Conservation (phyloP, 805 yeast species). For the Candida sanyiensis region DNA sequence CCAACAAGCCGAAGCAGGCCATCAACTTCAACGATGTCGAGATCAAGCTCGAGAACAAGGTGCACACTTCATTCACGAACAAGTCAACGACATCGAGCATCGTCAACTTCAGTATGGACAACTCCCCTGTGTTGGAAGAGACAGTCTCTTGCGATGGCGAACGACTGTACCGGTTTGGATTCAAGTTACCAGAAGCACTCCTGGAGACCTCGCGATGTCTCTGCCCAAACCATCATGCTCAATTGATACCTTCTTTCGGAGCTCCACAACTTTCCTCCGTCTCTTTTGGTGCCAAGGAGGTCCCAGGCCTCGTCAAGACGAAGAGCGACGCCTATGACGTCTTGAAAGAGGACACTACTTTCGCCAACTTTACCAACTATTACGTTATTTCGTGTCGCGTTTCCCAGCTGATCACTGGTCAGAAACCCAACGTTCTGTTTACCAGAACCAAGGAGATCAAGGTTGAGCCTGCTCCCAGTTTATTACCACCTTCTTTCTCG, state of each 20-base stretch:
- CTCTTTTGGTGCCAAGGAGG: constrained; percentile 14
- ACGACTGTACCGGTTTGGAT: constrained; percentile 9
- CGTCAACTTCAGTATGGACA: constrained; percentile 17
- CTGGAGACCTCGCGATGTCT: constrained; percentile 7
- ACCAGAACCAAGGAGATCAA: constrained; percentile 18
- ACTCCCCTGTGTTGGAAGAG: constrained; percentile 10
- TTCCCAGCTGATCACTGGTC: constrained; percentile 13
- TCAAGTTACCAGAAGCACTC: constrained; percentile 15
- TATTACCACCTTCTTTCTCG: constrained; percentile 11
- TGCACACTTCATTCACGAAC: constrained; percentile 7
- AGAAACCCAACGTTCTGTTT: constrained; percentile 16
- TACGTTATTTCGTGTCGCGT: constrained; percentile 15
- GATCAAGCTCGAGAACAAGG: constrained; percentile 16
- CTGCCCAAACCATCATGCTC: not conserved
- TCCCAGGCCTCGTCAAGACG: constrained; percentile 15
- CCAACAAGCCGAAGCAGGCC: constrained; percentile 8
- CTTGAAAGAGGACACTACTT: constrained; percentile 4
- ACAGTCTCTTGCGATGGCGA: constrained; percentile 5
- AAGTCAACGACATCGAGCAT: constrained; percentile 1
- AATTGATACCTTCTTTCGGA: constrained; percentile 15
- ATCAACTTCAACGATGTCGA: constrained; percentile 20
- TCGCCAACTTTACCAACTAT: constrained; percentile 12
- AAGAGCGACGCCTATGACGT: constrained; percentile 2
- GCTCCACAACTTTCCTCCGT: constrained; percentile 17
- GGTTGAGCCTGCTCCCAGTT: constrained; percentile 5